These are phyloP conservation scores for Fusarium liriodendri DNA, from an alignment of 2,329 filamentous ascomycete species.

Conservation along the genomic window DNA sequence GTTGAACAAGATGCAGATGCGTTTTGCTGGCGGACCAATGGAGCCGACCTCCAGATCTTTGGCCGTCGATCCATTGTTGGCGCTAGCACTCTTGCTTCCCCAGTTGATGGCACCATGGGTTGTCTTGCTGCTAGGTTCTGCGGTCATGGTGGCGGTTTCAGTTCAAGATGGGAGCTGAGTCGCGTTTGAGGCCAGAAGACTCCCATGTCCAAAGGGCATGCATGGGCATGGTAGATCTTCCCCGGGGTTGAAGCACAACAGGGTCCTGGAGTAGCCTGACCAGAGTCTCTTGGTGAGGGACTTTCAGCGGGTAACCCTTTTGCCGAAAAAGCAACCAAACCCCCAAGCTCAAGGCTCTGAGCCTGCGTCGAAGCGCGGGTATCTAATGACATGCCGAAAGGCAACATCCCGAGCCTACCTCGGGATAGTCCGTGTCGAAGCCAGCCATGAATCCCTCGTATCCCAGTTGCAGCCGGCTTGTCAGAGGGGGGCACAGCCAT, in stretches of 20 bases:
- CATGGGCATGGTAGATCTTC: not conserved
- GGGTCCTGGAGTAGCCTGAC: not conserved
- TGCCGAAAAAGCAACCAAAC: constrained; percentile 1
- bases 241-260: not conserved
- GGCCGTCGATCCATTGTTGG: constrained; percentile 32
- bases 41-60: constrained; percentile 8
- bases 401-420: not conserved
- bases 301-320: not conserved
- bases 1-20: constrained; percentile 8
- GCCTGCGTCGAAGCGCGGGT: not conserved
- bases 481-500: not conserved
- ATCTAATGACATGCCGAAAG: not conserved
- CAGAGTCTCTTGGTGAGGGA: not conserved
- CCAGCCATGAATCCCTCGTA: not conserved
- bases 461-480: not conserved
- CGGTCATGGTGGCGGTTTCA: constrained; percentile 3
- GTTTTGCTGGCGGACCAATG: constrained; percentile 19
- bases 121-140: constrained; percentile 4
- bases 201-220: not conserved
- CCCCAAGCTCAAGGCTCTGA: not conserved
- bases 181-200: not conserved
- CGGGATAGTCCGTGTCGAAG: not conserved
- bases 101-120: not conserved
- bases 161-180: not conserved
- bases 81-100: constrained; percentile 19